These are phyloP conservation scores for Pulicaria dysenterica DNA, from an alignment of 129 eudicot genomes.

Conservation along the genomic window DNA sequence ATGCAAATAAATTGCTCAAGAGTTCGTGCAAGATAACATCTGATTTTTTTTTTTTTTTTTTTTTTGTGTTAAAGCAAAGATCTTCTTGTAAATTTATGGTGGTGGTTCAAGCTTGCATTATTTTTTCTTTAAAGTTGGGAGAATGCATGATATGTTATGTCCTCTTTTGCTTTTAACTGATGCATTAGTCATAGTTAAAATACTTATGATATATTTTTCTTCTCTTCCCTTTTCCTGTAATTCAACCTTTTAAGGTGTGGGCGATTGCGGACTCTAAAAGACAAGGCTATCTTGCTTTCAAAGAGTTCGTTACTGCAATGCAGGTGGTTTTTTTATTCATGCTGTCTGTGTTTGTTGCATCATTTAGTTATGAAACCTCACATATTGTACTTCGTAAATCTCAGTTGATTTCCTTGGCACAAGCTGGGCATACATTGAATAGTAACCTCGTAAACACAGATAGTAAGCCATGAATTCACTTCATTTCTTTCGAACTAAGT, in stretches of 20 bases:
- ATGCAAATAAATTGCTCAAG: slow-evolving; percentile 4
- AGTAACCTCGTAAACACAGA: slow-evolving; percentile 54
- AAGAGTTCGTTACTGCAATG: slow-evolving; percentile 84
- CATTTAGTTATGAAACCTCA: slow-evolving; percentile 16
- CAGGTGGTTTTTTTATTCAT: slow-evolving; percentile 49
- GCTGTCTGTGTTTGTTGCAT: neutral
- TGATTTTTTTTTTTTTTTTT: neutral
- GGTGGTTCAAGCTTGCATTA: too few species aligned
- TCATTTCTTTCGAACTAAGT: neutral
- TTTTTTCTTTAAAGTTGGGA: too few species aligned
- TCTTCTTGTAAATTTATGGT: neutral
- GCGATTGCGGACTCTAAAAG: slow-evolving; percentile 89
- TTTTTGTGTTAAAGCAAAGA: neutral
- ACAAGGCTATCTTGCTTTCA: slow-evolving; percentile 83
- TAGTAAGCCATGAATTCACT: slow-evolving; percentile 40
- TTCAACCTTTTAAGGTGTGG: slow-evolving; percentile 62
- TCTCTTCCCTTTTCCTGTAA: neutral
- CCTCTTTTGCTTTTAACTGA: neutral
- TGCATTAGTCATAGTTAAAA: neutral
- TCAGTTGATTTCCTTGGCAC: slow-evolving; percentile 80
- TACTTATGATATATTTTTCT: neutral
- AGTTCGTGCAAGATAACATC: neutral
- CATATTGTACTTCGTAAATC: slow-evolving; percentile 19
- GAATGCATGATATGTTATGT: neutral
- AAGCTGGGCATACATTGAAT: slow-evolving; percentile 65